Evolutionary conservation across 2,329 filamentous ascomycete genomes (phyloP), one percentile per base, ranked within the genome.

Genomic region (Coleophoma cylindrospora): DNA sequence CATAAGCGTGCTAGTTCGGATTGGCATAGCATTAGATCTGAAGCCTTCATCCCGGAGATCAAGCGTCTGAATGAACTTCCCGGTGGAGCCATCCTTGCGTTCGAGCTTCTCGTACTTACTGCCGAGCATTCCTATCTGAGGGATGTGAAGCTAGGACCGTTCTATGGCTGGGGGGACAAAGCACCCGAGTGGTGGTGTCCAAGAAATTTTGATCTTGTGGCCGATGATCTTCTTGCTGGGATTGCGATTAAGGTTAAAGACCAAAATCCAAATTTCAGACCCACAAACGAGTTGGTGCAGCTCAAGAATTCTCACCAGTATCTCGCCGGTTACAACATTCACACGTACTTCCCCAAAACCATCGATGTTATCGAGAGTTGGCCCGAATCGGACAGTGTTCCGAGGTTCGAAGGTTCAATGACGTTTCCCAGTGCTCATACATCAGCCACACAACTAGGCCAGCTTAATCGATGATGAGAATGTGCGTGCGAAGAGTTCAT

Each of bases 41-140:
- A 44, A 44, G 41, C 41, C n/a, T 44, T 44, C n/a, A 22, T 44
- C 41, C 41, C 41, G 4, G 41, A 44, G 22, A 44, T 44, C n/a
- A 44, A 33, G n/a, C 41, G 41, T 27, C 22, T 44, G 21, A 44
- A 27, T 32, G 41, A 44, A 44, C 19, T 44, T 14, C 19, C 19
- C 8, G 22, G 22, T 14, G 41, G 41, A 13, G 5, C 15, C 14
- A 32, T 15, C 7, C 27, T 44, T 10, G 41, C 41, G 9, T 44
- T 44, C 32, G 41, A 44, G n/a, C 41, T 44, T 14, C 19, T 44
- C 6, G 41, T 44, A 4, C 19, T 44, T 13, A 44, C 41, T 22
- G 41, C 19, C 19, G 41, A 44, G 22, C 41, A 44, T 44, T 44
- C 41, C 11, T 44, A 44, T 15, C n/a, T 44, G 41, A 21, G 41